Conservation (phyloP, 306 rosid species). For the Dalbergia oliveri region DNA sequence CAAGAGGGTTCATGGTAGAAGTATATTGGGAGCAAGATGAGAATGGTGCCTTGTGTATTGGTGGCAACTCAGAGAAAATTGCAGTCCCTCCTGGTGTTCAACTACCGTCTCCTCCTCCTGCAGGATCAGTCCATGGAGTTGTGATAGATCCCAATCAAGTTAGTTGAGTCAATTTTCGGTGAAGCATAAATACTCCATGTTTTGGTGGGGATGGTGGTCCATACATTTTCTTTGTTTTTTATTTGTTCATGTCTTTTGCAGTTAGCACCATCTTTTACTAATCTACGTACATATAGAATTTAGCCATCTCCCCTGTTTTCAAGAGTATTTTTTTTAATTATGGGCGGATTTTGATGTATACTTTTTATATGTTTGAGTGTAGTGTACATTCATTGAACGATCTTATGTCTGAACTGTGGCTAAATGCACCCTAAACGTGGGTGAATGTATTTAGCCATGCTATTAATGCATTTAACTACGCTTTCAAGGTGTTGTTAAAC, state of each 20-base stretch:
- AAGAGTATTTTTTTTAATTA: too few relatives aligned
- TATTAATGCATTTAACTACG: too few relatives aligned
- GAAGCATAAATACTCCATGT: constrained; percentile 24
- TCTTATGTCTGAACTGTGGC: too few relatives aligned
- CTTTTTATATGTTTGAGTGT: too few relatives aligned
- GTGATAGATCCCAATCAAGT: constrained; percentile 65
- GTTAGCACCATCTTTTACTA: neutral
- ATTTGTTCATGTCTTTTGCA: neutral
- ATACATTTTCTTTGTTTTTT: neutral
- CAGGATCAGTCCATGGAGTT: constrained; percentile 56
- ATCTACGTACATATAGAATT: neutral
- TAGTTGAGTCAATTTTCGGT: constrained; percentile 37
- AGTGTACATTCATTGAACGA: too few relatives aligned
- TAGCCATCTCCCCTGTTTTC: neutral
- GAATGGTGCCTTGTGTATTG: constrained; percentile 70
- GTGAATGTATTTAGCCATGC: too few relatives aligned
- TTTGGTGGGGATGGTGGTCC: neutral
- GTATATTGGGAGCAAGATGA: constrained; percentile 92
- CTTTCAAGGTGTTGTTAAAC: too few relatives aligned
- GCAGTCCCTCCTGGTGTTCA: constrained; percentile 57
- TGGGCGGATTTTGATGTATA: too few relatives aligned
- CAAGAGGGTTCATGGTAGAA: constrained; percentile 82
- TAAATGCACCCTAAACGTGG: too few relatives aligned
- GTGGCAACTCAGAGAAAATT: constrained; percentile 68
- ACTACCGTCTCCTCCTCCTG: constrained; percentile 44